Base-by-base conservation (phyloP, 1,284 basidiomycete species). In the Rhodotorula mucilaginosa region DNA sequence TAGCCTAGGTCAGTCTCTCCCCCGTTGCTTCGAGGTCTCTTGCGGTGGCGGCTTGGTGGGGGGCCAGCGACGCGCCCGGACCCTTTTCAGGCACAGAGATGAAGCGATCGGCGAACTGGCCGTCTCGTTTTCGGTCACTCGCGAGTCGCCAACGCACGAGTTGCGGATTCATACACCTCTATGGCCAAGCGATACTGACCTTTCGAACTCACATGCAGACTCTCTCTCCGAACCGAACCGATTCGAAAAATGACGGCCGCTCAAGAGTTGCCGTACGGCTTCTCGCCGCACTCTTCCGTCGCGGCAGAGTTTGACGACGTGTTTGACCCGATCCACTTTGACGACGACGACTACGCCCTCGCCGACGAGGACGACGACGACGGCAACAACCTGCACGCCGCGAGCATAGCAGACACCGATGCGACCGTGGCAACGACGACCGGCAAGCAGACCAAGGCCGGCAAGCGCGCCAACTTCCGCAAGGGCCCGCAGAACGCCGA, bases 401-500 rank as follows among this genome's bases (percentile, higher is more conserved):
- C 51, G 26, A 34, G 19, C 39, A 39, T 52, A 47, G 60, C 54
- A 54, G 62, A 26, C 31, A 51, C 49, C 52, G 58, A 44, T 46
- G 48, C 48, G n/a, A n/a, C 63, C 19, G 12, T 26, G 23, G 54
- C 49, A 26, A 39, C 49, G n/a, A 26, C 52, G 23, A 49, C 61
- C 16, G 39, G 26, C 15, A 29, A 26, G 39, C 48, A 31, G 23
- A 8, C 26, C 49, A 54, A 54, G 58, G 69, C 69, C 67, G 58
- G 58, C 57, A 67, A 64, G 63, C 65, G 65, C 47, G 13, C 39
- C 7, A 70, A 65, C 63, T 68, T 70, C 56, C 68, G 74, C 64
- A 74, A 72, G 65, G 73, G 73, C 6, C 73, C 73, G 31, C 70
- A 62, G 23, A 70, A 93, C 58, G 93, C 93, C 72, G 94, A 96